A percentile compares a stretch with the other conserved stretches of the same genome.
Evolutionary conservation across 2,329 filamentous ascomycete genomes (phyloP).

Genomic region (Aspergillus intermedius): DNA sequence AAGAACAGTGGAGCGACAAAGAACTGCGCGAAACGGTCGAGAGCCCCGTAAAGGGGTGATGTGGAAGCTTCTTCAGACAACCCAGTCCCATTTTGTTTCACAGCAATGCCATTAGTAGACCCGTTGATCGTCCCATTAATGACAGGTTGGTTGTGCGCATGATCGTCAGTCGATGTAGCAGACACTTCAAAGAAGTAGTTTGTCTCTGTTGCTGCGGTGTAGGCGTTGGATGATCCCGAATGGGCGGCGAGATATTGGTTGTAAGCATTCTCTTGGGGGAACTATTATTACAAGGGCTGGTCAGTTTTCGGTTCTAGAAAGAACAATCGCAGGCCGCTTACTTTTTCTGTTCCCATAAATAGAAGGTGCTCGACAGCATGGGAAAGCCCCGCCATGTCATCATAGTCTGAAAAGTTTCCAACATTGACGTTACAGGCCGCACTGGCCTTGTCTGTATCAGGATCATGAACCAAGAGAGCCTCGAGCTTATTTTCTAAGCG

Average conservation of each 20-base stretch:
- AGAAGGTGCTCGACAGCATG: conserved; percentile 93
- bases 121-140: conserved; percentile 21
- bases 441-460: conserved; percentile 92
- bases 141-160: conserved; percentile 25
- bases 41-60: conserved; percentile 68
- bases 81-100: conserved; percentile 9
- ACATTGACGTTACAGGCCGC: conserved; percentile 94
- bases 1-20: conserved; percentile 85
- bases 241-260: conserved; percentile 85
- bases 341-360: conserved; percentile 98
- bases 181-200: conserved; percentile 98
- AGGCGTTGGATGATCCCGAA: conserved; percentile 90
- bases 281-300: conserved; percentile 42
- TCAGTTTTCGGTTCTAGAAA: conserved; percentile 2
- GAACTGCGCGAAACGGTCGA: conserved; percentile 91
- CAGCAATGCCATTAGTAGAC: conserved; percentile 15
- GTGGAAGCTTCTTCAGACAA: conserved; percentile 11
- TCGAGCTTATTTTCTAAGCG: conserved; percentile 80
- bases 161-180: conserved; percentile 54
- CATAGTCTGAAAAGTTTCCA: conserved; percentile 86
- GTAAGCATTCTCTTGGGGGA: conserved; percentile 92
- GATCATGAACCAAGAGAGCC: conserved; percentile 85
- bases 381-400: conserved; percentile 88
- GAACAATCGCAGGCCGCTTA: conserved; percentile 26
- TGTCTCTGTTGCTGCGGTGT: conserved; percentile 85